A percentile compares a stretch with the other conserved stretches of the same genome.
These are phyloP conservation scores for Dichotomopilus funicola DNA, from an alignment of 2,329 filamentous ascomycete genomes.

Conservation along the genomic window DNA sequence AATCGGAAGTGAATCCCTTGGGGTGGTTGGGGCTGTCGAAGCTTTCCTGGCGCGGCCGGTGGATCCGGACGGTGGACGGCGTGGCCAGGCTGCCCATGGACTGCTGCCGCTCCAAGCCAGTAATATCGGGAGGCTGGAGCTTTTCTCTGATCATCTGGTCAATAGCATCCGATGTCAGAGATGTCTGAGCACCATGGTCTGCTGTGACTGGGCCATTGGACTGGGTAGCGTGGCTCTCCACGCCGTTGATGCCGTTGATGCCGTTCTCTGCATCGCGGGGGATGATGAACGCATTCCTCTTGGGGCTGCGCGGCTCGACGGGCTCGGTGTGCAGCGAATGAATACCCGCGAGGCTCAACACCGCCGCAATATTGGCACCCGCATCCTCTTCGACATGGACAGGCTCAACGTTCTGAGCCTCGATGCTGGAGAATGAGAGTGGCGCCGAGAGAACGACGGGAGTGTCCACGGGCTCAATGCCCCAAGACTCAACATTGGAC, in stretches of 20 bases:
- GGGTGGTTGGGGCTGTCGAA: slow-evolving; percentile 37
- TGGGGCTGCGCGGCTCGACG: slow-evolving; percentile 43
- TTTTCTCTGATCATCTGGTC: slow-evolving; percentile 65
- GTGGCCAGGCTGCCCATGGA: slow-evolving; percentile 30
- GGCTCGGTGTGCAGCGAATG: slow-evolving; percentile 41
- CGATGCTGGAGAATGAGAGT: slow-evolving; percentile 29
- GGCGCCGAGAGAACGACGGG: slow-evolving; percentile 13
- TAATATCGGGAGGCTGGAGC: slow-evolving; percentile 25
- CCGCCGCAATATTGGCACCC: slow-evolving; percentile 13
- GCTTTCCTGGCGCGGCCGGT: slow-evolving; percentile 39
- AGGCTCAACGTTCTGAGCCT: slow-evolving; percentile 15
- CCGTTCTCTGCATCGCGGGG: slow-evolving; percentile 36
- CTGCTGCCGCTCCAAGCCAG: slow-evolving; percentile 31
- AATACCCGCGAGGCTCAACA: slow-evolving; percentile 27
- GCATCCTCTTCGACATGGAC: slow-evolving; percentile 26
- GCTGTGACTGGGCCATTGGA: slow-evolving; percentile 38
- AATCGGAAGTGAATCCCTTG: slow-evolving; percentile 34
- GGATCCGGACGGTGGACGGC: slow-evolving; percentile 35
- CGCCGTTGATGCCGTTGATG: slow-evolving; percentile 31
- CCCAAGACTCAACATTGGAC: slow-evolving; percentile 23
- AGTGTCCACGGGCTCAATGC: slow-evolving; percentile 24
- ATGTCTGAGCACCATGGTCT: slow-evolving; percentile 75
- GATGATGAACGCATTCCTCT: slow-evolving; percentile 51
- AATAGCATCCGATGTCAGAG: slow-evolving; percentile 74
- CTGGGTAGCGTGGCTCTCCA: slow-evolving; percentile 38